Conservation (phyloP, 2,329 filamentous ascomycete genomes). For the Ciborinia camelliae region DNA sequence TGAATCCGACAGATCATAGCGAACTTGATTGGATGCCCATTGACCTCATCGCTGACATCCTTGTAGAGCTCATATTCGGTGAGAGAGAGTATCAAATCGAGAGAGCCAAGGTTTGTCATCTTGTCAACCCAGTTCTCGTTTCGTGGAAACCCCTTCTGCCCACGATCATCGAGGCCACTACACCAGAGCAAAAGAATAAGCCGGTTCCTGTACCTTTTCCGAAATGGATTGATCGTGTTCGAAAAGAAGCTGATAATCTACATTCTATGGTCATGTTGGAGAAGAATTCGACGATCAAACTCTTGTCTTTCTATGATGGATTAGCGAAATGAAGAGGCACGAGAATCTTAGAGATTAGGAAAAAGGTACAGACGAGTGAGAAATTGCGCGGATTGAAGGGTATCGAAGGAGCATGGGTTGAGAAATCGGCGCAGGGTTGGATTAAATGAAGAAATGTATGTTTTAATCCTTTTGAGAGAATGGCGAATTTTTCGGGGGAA, state of each 20-base stretch:
- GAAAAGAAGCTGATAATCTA: not conserved
- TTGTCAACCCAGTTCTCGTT: not conserved
- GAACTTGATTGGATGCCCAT: constrained; percentile 3
- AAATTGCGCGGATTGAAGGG: not conserved
- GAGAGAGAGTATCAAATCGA: not conserved
- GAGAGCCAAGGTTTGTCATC: not conserved
- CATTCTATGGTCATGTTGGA: not conserved
- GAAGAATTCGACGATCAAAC: not conserved
- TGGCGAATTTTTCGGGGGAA: not conserved
- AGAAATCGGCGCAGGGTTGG: not conserved
- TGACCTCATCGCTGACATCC: not conserved
- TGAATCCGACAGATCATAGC: not conserved
- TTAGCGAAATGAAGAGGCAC: not conserved
- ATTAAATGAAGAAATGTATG: not conserved
- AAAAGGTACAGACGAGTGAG: not conserved
- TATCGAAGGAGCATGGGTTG: not conserved
- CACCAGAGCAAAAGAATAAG: not conserved
- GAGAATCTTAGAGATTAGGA: not conserved
- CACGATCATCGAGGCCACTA: not conserved
- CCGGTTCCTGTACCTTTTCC: not conserved
- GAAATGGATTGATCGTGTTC: not conserved
- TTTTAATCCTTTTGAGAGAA: not conserved
- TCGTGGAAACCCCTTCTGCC: not conserved
- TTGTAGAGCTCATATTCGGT: not conserved
- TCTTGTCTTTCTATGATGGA: not conserved